phyloP scores from a whole-genome alignment of 2,329 filamentous ascomycete genomes.

The Orbilia ellipsospora region DNA sequence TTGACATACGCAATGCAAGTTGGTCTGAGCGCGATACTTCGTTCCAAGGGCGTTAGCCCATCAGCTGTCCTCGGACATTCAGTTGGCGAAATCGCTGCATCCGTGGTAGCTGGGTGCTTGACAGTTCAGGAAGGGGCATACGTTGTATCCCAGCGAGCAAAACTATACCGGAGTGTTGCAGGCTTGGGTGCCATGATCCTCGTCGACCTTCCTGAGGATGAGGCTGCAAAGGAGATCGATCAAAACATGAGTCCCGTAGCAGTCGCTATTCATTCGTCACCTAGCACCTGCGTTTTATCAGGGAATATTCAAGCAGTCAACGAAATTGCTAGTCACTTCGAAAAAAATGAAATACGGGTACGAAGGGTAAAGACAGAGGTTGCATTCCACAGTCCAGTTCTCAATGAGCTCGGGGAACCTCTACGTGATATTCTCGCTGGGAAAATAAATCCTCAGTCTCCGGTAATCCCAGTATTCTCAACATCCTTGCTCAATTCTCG shows the following conservation, averaged over 20 bases:
- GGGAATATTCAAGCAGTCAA: conserved; percentile 59
- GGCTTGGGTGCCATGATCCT: conserved; percentile 59
- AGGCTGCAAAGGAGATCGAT: conserved; percentile 54
- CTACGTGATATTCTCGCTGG: conserved; percentile 59
- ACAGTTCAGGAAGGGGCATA: conserved; percentile 61
- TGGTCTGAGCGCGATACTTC: conserved; percentile 60
- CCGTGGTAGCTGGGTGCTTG: conserved; percentile 61
- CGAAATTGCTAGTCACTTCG: conserved; percentile 55
- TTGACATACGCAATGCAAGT: conserved; percentile 62
- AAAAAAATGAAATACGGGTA: conserved; percentile 59
- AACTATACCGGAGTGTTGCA: conserved; percentile 37
- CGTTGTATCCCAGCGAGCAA: conserved; percentile 61
- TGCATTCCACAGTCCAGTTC: conserved; percentile 63
- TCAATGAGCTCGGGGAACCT: conserved; percentile 60
- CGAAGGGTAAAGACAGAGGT: conserved; percentile 63
- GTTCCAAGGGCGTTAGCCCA: conserved; percentile 60
- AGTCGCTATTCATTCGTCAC: conserved; percentile 62
- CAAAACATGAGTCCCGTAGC: conserved; percentile 55
- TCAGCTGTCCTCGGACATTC: conserved; percentile 64
- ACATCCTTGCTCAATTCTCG: conserved; percentile 57
- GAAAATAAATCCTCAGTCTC: conserved; percentile 57
- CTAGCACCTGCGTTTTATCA: conserved; percentile 62
- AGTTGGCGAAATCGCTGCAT: conserved; percentile 64
- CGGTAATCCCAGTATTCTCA: neutral
- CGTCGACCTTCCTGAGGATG: conserved; percentile 60